Evolutionary conservation across 768 basidiomycete genomes (phyloP).

Genomic region (Boletus subcaerulescens): DNA sequence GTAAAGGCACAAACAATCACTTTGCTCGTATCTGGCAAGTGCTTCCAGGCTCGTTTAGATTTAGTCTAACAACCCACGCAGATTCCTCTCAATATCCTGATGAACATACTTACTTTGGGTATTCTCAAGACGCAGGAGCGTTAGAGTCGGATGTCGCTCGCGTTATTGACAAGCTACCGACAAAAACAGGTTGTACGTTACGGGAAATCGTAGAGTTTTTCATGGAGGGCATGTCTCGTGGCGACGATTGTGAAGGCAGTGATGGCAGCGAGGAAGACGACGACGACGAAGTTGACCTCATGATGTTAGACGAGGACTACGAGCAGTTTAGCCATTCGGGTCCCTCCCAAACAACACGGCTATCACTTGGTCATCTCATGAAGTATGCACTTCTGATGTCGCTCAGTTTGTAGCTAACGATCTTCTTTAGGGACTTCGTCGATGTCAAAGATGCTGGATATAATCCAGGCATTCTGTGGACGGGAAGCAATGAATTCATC

Average conservation of each 20-base stretch:
- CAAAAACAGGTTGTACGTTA: slow-evolving; percentile 41
- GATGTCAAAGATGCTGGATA: slow-evolving; percentile 56
- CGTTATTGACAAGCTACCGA: slow-evolving; percentile 45
- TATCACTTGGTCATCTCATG: slow-evolving; percentile 3
- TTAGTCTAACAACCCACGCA: slow-evolving; percentile 21
- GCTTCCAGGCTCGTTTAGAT: neutral
- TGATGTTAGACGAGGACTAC: slow-evolving; percentile 17
- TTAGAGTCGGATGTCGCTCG: slow-evolving; percentile 39
- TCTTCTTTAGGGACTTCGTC: slow-evolving; percentile 49
- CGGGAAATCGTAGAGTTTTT: slow-evolving; percentile 45
- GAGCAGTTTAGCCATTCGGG: neutral
- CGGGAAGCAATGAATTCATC: slow-evolving; percentile 49
- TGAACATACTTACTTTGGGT: slow-evolving; percentile 55
- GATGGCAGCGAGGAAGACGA: slow-evolving; percentile 37
- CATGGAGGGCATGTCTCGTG: slow-evolving; percentile 29
- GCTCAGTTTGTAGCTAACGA: neutral
- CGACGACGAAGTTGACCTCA: slow-evolving; percentile 26
- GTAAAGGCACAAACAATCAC: slow-evolving; percentile 25
- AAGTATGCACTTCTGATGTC: neutral
- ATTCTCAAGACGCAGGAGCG: slow-evolving; percentile 42
- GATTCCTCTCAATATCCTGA: slow-evolving; percentile 68
- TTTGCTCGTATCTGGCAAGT: slow-evolving; percentile 50
- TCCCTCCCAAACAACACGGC: neutral
- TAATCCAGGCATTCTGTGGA: slow-evolving; percentile 56
- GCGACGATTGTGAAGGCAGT: slow-evolving; percentile 36